Evolutionary conservation across 179 eudicot genomes (phyloP).

Genomic region (Corrigiola litoralis): DNA sequence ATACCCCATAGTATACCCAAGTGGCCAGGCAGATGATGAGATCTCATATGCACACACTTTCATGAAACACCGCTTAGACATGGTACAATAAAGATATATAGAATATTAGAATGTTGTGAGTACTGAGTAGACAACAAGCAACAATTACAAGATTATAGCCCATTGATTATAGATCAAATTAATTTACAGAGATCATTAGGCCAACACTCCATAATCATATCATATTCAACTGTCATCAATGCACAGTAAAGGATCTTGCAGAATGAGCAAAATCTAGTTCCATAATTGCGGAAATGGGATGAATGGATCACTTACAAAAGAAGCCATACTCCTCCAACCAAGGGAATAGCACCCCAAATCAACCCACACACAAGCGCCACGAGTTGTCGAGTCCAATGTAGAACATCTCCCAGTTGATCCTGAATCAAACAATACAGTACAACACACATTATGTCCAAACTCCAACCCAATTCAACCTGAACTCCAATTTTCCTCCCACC

Average conservation of each 20-base stretch:
- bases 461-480: background rate
- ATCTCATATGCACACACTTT: too few relatives aligned
- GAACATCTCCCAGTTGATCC: slow-evolving; percentile 94
- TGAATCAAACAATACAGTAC: slow-evolving; percentile 23
- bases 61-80: too few relatives aligned
- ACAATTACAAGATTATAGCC: too few relatives aligned
- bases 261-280: background rate
- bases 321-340: slow-evolving; percentile 93
- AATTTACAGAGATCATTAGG: background rate
- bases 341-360: slow-evolving; percentile 88
- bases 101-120: too few relatives aligned
- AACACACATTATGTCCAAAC: background rate
- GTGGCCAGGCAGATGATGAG: too few relatives aligned
- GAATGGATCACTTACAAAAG: slow-evolving; percentile 53
- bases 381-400: slow-evolving; percentile 89
- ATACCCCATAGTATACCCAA: too few relatives aligned
- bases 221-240: background rate
- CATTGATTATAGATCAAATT: too few relatives aligned
- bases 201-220: too few relatives aligned
- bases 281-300: background rate
- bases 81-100: too few relatives aligned
- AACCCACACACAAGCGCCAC: slow-evolving; percentile 74
- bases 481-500: background rate
- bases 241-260: background rate
- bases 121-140: too few relatives aligned